Conservation (phyloP, 2,329 filamentous ascomycete genomes). For the Elsinoe necatrix region DNA sequence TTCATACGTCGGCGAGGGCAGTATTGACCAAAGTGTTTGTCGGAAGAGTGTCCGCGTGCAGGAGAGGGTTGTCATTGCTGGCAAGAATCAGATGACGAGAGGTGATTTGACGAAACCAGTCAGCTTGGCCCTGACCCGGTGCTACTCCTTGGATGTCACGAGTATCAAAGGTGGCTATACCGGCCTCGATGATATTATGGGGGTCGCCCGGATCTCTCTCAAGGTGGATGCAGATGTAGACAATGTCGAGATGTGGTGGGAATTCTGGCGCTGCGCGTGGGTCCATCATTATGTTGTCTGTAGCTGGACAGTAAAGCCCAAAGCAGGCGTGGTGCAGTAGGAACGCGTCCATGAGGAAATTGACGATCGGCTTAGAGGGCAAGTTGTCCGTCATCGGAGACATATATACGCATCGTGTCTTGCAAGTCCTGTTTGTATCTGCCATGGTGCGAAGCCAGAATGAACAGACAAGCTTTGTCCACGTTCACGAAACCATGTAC, state of each 20-base stretch:
- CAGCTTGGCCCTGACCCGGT: background rate
- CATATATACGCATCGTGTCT: no score
- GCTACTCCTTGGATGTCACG: conserved; percentile 15
- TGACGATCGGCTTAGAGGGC: background rate
- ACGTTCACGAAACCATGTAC: no score
- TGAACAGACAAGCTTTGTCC: background rate
- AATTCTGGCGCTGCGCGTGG: background rate
- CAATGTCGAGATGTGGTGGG: conserved; percentile 12
- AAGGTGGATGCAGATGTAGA: conserved; percentile 25
- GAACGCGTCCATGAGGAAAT: background rate
- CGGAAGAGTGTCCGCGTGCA: background rate
- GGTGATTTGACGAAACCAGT: conserved; percentile 20
- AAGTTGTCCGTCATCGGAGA: no score
- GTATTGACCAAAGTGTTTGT: background rate
- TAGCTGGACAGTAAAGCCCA: background rate
- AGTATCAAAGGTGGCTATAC: conserved; percentile 24
- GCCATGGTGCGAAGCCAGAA: background rate
- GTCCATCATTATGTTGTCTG: background rate
- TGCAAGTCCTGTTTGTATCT: no score
- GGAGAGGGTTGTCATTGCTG: conserved; percentile 19
- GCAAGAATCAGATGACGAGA: conserved; percentile 22
- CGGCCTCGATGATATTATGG: conserved; percentile 24
- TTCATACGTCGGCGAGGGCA: background rate
- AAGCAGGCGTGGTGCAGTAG: background rate
- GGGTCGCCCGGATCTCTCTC: conserved; percentile 22